Percentiles rank a stretch among this genome's conserved stretches.
Conservation (phyloP, 306 rosid species). For the Datisca glomerata region DNA sequence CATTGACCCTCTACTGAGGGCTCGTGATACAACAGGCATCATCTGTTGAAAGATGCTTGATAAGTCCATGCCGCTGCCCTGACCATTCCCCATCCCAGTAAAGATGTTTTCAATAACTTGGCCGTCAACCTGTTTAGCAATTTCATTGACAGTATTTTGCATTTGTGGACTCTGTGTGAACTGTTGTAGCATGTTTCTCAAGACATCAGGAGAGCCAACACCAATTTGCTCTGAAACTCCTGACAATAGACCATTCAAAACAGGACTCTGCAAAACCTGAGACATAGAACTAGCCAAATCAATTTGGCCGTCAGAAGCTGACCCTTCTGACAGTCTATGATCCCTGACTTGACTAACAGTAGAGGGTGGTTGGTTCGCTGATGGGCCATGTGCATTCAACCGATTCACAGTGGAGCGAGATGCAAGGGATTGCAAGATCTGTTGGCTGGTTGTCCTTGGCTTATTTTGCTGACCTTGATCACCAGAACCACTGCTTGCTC, state of each 20-base stretch:
- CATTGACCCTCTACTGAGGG: slow-evolving; percentile 41
- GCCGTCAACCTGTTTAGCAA: slow-evolving; percentile 71
- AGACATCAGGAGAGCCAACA: slow-evolving; percentile 68
- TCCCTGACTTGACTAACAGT: slow-evolving; percentile 18
- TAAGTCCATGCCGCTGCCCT: slow-evolving; percentile 69
- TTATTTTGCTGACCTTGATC: slow-evolving; percentile 34
- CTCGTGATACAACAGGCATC: slow-evolving; percentile 93
- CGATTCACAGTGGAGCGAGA: slow-evolving; percentile 35
- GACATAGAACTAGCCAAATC: slow-evolving; percentile 73
- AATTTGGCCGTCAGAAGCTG: slow-evolving; percentile 28
- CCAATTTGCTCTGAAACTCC: slow-evolving; percentile 93
- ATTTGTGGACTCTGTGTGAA: slow-evolving; percentile 86
- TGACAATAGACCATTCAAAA: slow-evolving; percentile 68
- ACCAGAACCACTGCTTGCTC: slow-evolving; percentile 40
- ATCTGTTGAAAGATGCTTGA: slow-evolving; percentile 91
- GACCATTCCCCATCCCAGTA: slow-evolving; percentile 55
- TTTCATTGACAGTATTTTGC: slow-evolving; percentile 70
- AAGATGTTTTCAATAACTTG: slow-evolving; percentile 66
- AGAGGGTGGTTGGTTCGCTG: slow-evolving; percentile 28
- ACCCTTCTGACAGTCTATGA: slow-evolving; percentile 17
- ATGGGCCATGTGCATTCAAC: slow-evolving; percentile 21
- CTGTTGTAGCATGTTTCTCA: slow-evolving; percentile 89
- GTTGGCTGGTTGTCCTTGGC: slow-evolving; percentile 38
- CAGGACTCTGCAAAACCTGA: slow-evolving; percentile 86
- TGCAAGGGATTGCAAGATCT: slow-evolving; percentile 49